Base-by-base conservation (phyloP, 2,329 filamentous ascomycete species). In the Penicillium olsonii region DNA sequence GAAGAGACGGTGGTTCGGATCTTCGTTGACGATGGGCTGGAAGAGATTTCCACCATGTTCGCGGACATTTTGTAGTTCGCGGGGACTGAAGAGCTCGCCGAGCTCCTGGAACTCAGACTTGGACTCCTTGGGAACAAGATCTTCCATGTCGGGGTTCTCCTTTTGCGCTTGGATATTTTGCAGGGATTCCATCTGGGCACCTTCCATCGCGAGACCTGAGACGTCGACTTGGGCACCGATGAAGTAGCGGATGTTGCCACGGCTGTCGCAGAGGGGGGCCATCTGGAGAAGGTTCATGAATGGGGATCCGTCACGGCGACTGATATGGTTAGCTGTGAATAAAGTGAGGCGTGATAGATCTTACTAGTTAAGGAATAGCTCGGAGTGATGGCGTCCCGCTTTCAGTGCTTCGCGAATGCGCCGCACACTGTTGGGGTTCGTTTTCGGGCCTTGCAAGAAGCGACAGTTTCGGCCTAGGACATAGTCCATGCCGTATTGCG, bases 201-300 rank as follows among this genome's bases (percentile, higher is more conserved):
- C 82, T 42, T 87, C 83, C 65, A 84, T 87, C 18, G 83, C 82
- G 0, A 90, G 75, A 3, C 84, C 84, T 1, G 83, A 87, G 11
- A 90, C 78, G 55, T 90, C 87, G 20, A 89, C 81, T 63, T 90
- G 86, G 0, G 85, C 86, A 33, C 87, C 87, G 45, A 90, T 82
- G 61, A 83, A 84, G 63, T 90, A 90, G 15, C 85, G 78, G 1
- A 87, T 76, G 0, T 77, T 75, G 2, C 87, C 87, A 10, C 81
- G 78, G 31, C 80, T 85, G 60, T 90, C 87, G 54, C 84, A 81
- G 0, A 90, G 71, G 0, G 87, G 87, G 1, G 87, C 84, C 14
- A 82, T 79, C 83, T 88, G 88, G 17, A 90, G 75, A 2, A 90
- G 75, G 54, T 90, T 90, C 79, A 90, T 85, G 62, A 90, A 90